phyloP scores from a whole-genome alignment of 2,329 filamentous ascomycete genomes.

The Xylariales sp. region DNA sequence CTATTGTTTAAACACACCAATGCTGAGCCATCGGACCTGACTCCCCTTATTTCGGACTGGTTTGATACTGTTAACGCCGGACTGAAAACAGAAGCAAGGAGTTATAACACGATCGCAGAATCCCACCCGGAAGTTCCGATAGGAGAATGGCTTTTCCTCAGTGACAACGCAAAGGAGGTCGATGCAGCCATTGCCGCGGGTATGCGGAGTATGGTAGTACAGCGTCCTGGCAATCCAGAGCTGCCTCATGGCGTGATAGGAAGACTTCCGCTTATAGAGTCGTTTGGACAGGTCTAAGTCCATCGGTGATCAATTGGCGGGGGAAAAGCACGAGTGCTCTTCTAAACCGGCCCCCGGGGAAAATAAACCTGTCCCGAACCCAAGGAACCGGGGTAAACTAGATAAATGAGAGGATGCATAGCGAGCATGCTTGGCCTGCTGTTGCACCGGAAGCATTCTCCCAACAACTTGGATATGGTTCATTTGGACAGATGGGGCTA shows the following conservation, averaged over 20 bases:
- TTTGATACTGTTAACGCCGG: slow-evolving; percentile 87
- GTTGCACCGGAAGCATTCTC: background rate
- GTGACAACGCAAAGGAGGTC: slow-evolving; percentile 80
- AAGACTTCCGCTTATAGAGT: slow-evolving; percentile 47
- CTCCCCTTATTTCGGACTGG: slow-evolving; percentile 69
- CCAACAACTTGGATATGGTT: no score
- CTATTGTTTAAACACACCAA: slow-evolving; percentile 78
- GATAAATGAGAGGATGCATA: background rate
- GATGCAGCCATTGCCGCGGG: slow-evolving; percentile 70
- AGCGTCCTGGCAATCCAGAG: slow-evolving; percentile 76
- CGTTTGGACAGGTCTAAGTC: slow-evolving; percentile 45
- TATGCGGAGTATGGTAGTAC: slow-evolving; percentile 71
- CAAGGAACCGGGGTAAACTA: background rate
- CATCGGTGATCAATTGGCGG: slow-evolving; percentile 33
- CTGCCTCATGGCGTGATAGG: slow-evolving; percentile 63
- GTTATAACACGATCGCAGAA: slow-evolving; percentile 74
- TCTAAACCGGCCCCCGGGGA: slow-evolving; percentile 5
- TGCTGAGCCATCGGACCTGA: slow-evolving; percentile 68
- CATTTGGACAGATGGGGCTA: background rate
- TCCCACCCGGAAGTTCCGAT: slow-evolving; percentile 59
- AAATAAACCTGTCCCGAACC: slow-evolving; percentile 7
- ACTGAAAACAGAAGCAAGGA: slow-evolving; percentile 73
- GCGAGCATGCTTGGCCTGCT: background rate
- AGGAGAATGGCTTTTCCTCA: slow-evolving; percentile 78
- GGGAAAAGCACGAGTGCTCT: slow-evolving; percentile 27